These are phyloP conservation scores for Pichia thaimueangensis DNA, from an alignment of 805 yeast genomes.

Conservation along the genomic window DNA sequence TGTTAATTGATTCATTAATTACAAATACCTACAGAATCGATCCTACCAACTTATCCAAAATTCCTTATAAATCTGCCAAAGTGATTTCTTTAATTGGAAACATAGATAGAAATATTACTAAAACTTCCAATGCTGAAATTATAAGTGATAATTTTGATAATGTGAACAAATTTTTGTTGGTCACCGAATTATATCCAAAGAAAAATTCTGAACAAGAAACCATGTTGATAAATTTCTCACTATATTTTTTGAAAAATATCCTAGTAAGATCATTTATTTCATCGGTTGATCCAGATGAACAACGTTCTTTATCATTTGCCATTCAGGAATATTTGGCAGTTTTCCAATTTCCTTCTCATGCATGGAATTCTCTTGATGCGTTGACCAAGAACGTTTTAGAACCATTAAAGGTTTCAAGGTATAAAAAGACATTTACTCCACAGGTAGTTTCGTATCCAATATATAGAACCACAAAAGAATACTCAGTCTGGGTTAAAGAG, in stretches of 20 bases:
- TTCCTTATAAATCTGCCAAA: conserved; percentile 56
- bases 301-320: conserved; percentile 75
- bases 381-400: conserved; percentile 65
- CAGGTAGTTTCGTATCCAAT: conserved; percentile 55
- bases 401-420: conserved; percentile 67
- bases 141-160: conserved; percentile 8
- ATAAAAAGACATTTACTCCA: conserved; percentile 44
- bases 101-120: conserved; percentile 37
- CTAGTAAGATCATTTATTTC: conserved; percentile 87
- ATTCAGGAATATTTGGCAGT: conserved; percentile 70
- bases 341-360: conserved; percentile 16
- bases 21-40: conserved; percentile 45
- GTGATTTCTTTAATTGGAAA: conserved; percentile 77
- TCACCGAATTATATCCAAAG: conserved; percentile 34
- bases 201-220: conserved; percentile 59
- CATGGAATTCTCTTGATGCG: conserved; percentile 59
- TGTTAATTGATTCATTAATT: conserved; percentile 28
- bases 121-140: neutral
- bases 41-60: too few relatives aligned
- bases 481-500: conserved; percentile 65
- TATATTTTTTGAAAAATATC: conserved; percentile 56
- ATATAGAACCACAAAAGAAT: conserved; percentile 47
- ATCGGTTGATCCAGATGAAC: conserved; percentile 79
- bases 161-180: conserved; percentile 11
- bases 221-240: conserved; percentile 52